Evolutionary conservation across 352 stramenopile species (phyloP).

Genomic region (Globisporangium cystogenes): DNA sequence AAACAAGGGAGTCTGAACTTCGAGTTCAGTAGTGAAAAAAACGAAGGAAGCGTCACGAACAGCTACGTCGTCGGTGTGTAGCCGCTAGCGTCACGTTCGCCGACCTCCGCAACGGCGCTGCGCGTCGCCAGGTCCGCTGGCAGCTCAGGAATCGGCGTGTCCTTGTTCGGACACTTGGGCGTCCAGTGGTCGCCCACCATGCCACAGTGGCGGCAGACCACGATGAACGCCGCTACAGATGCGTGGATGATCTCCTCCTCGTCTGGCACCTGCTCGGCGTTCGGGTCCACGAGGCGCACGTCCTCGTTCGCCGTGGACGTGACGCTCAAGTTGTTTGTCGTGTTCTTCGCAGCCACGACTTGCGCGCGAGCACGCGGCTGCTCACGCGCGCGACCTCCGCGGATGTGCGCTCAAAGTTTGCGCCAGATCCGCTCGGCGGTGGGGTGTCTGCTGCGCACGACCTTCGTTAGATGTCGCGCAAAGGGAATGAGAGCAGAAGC

Average conservation of each 20-base stretch:
- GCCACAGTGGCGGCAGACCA: constrained; percentile 87
- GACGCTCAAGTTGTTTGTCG: constrained; percentile 76
- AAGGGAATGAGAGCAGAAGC: too few species aligned
- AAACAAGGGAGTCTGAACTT: background rate
- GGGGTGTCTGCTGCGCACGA: too few species aligned
- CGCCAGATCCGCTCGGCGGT: too few species aligned
- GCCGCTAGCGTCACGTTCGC: too few species aligned
- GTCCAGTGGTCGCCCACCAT: constrained; percentile 90
- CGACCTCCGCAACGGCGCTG: constrained; percentile 25
- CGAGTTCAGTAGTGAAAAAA: too few species aligned
- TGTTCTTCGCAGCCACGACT: constrained; percentile 72
- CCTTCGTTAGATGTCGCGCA: too few species aligned
- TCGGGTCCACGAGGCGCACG: constrained; percentile 77
- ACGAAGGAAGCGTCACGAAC: too few species aligned
- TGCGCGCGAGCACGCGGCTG: constrained; percentile 78
- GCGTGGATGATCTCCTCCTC: constrained; percentile 86
- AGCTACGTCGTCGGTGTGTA: too few species aligned
- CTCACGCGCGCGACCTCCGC: constrained; percentile 74
- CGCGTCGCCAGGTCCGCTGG: constrained; percentile 62
- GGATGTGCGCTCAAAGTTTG: too few species aligned
- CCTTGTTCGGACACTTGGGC: constrained; percentile 90
- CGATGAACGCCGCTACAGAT: constrained; percentile 83
- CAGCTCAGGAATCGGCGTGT: constrained; percentile 76
- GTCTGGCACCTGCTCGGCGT: constrained; percentile 84
- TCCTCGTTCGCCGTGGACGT: constrained; percentile 86